Conservation (phyloP, 73 alveolate genomes). For the Paramecium primaurelia region DNA sequence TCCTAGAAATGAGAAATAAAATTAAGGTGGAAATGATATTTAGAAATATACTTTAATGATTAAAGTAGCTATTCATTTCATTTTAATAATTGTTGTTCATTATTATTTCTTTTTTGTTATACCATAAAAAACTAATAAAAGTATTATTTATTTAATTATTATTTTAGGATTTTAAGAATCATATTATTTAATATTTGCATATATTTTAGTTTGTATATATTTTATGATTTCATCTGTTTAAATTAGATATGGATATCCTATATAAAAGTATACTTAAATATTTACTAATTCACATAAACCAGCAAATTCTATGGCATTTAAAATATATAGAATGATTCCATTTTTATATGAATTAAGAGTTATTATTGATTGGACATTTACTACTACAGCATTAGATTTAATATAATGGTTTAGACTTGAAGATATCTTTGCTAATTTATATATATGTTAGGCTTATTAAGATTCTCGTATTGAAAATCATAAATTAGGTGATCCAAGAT, state of each 20-base stretch:
- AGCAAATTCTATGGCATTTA: slow-evolving; percentile 68
- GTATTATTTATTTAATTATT: not conserved
- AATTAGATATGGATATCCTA: slow-evolving; percentile 84
- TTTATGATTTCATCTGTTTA: slow-evolving; percentile 75
- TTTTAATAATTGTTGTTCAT: slow-evolving; percentile 26
- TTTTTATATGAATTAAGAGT: slow-evolving; percentile 91
- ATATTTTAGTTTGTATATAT: slow-evolving; percentile 74
- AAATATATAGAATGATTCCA: slow-evolving; percentile 85
- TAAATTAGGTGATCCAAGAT: slow-evolving; percentile 55
- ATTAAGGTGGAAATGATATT: slow-evolving; percentile 37
- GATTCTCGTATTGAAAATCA: slow-evolving; percentile 44
- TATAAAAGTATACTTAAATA: slow-evolving; percentile 56
- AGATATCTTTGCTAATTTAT: slow-evolving; percentile 84
- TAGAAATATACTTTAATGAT: slow-evolving; percentile 34
- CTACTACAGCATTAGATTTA: slow-evolving; percentile 88
- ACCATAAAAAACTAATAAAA: slow-evolving; percentile 40
- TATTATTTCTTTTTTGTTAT: slow-evolving; percentile 44
- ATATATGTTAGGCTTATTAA: slow-evolving; percentile 33
- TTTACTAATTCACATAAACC: slow-evolving; percentile 61
- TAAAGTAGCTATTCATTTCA: not conserved
- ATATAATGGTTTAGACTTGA: slow-evolving; percentile 94
- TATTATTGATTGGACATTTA: slow-evolving; percentile 95
- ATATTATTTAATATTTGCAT: slow-evolving; percentile 68
- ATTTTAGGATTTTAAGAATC: slow-evolving; percentile 47
- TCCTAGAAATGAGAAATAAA: not conserved